Evolutionary conservation across 306 rosid genomes (phyloP).

Genomic region (Fagus sylvatica): DNA sequence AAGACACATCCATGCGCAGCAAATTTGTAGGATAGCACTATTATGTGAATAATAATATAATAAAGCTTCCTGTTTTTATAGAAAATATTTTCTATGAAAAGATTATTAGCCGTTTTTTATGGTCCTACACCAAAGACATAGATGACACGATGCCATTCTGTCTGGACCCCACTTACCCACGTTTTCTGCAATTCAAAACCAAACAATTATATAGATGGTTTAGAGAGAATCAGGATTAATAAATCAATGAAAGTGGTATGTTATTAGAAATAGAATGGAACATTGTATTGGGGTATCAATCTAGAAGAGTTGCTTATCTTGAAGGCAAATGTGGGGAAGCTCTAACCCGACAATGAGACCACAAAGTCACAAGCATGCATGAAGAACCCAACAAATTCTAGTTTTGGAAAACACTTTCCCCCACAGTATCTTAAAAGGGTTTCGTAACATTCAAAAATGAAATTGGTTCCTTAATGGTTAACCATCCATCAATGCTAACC

Average conservation of each 20-base stretch:
- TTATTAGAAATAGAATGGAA: not conserved
- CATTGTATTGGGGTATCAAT: not conserved
- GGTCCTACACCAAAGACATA: not conserved
- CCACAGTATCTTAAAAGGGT: too few relatives aligned
- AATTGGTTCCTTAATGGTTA: not conserved
- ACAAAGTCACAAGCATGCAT: slow-evolving; percentile 15
- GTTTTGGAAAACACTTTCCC: too few relatives aligned
- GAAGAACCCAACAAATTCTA: too few relatives aligned
- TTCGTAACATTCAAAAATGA: too few relatives aligned
- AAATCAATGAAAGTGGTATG: not conserved
- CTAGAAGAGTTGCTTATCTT: not conserved
- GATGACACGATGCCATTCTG: not conserved
- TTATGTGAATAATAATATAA: too few relatives aligned
- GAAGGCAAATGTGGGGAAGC: not conserved
- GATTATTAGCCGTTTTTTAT: too few relatives aligned
- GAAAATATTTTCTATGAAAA: too few relatives aligned
- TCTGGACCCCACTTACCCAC: not conserved
- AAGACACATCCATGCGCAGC: too few relatives aligned
- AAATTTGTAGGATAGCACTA: too few relatives aligned
- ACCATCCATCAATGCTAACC: not conserved
- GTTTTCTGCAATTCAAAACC: not conserved
- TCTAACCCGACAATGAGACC: slow-evolving; percentile 25
- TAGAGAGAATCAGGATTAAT: not conserved
- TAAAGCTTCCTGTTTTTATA: too few relatives aligned
- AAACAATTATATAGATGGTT: not conserved